Evolutionary conservation across 768 basidiomycete species (phyloP).

Genomic region (Lactarius deliciosus): DNA sequence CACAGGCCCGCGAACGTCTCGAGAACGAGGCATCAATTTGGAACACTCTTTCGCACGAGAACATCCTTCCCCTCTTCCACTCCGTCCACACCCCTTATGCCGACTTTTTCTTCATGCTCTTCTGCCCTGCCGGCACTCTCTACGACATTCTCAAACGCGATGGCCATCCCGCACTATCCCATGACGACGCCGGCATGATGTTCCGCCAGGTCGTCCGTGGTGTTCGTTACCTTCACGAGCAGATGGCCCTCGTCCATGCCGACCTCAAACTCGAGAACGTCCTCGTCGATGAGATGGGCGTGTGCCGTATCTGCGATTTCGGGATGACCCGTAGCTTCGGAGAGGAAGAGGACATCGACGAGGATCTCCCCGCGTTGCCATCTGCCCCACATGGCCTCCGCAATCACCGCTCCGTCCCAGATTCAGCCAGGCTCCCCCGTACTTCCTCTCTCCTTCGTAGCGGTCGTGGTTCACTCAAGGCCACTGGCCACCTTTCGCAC

Average conservation of each 20-base stretch:
- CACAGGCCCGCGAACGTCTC: slow-evolving; percentile 52
- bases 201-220: slow-evolving; percentile 85
- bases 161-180: slow-evolving; percentile 63
- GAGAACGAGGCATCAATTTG: slow-evolving; percentile 72
- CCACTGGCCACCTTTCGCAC: slow-evolving; percentile 37
- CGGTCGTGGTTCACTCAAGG: slow-evolving; percentile 19
- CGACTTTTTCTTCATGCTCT: slow-evolving; percentile 79
- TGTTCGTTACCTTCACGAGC: slow-evolving; percentile 78
- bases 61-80: slow-evolving; percentile 82
- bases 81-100: slow-evolving; percentile 56
- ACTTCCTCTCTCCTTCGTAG: slow-evolving; percentile 1
- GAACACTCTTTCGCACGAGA: slow-evolving; percentile 77
- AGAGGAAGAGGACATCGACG: slow-evolving; percentile 38
- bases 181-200: slow-evolving; percentile 81
- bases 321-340: slow-evolving; percentile 73
- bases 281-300: slow-evolving; percentile 83
- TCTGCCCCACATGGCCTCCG: background rate
- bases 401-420: background rate
- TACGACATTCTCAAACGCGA: slow-evolving; percentile 78
- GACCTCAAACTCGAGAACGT: slow-evolving; percentile 98
- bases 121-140: slow-evolving; percentile 82
- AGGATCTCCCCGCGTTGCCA: slow-evolving; percentile 2
- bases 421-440: slow-evolving; percentile 5
- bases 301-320: slow-evolving; percentile 86
- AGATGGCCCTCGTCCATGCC: slow-evolving; percentile 77